Evolutionary conservation across 768 basidiomycete species (phyloP), one percentile per base, ranked within the genome.

Genomic region (Auriscalpium orientale): DNA sequence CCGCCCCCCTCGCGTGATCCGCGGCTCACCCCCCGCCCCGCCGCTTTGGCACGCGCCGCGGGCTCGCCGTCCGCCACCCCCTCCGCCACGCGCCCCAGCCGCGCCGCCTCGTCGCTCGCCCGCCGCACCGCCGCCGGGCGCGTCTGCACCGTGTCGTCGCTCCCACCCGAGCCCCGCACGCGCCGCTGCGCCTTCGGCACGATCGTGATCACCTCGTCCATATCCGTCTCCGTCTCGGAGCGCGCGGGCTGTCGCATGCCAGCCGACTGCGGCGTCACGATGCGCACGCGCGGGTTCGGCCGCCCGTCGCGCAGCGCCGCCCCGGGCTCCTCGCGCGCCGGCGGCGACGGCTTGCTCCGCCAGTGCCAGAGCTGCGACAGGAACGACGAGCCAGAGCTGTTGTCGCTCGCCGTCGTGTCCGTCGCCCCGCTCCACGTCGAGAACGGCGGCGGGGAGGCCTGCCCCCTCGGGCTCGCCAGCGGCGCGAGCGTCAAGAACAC

Each of bases 191-290:
- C 78, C 67, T 79, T 83, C 18, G 89, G 78, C 36, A 86, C 75
- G 67, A 93, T 87, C 33, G 83, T 87, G 62, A 93, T 83, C 47
- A 76, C 71, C 57, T 87, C 87, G 55, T 88, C 86, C 56, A 81
- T 82, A 71, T 89, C 87, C 37, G 82, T 82, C 59, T 69, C 69
- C 18, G 70, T 69, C 65, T 79, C 80, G 11, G 77, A 78, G 70
- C 68, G 60, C 63, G 71, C 34, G 63, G 56, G 33, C 64, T 60
- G 46, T 63, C 55, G 53, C 60, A 37, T 21, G 48, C 46, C 45
- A 18, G 5, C 34, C 52, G 34, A 34, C 46, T 22, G 48, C 37
- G 53, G 20, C 22, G 52, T 47, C 55, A 55, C 36, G 56, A 55
- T 53, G 56, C 60, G 56, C 46, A 57, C 38, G 13, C 40, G 54